Evolutionary conservation across 331 rosid genomes (phyloP).

Genomic region (Quercus lobata): DNA sequence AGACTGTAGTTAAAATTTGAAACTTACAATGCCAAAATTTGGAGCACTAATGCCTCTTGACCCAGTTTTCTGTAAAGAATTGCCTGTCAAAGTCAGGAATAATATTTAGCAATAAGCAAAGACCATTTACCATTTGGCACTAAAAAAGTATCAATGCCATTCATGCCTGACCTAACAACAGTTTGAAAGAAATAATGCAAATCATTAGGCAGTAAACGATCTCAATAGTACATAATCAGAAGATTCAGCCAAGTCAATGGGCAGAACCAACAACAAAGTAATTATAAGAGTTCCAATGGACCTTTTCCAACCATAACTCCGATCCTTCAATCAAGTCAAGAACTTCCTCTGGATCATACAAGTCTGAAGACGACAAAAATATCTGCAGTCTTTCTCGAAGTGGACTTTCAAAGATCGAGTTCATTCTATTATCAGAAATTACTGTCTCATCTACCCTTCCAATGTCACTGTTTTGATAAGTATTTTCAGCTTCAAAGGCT

Average conservation of each 20-base stretch:
- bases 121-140: constrained; percentile 3
- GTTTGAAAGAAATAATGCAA: background rate
- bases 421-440: constrained; percentile 21
- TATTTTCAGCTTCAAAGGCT: constrained; percentile 49
- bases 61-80: constrained; percentile 93
- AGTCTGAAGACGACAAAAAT: constrained; percentile 86
- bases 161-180: background rate
- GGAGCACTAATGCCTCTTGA: constrained; percentile 93
- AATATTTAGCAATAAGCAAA: constrained; percentile 5
- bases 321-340: constrained; percentile 91
- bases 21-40: constrained; percentile 93
- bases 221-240: constrained; percentile 1
- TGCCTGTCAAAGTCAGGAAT: constrained; percentile 56
- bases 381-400: constrained; percentile 81
- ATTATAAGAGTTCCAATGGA: constrained; percentile 21
- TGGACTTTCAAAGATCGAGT: constrained; percentile 63
- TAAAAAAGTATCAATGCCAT: background rate
- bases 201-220: background rate
- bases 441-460: constrained; percentile 33
- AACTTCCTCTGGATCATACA: constrained; percentile 96
- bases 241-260: constrained; percentile 7
- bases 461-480: constrained; percentile 34
- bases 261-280: constrained; percentile 17
- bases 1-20: constrained; percentile 10
- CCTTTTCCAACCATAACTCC: constrained; percentile 96